phyloP scores from a whole-genome alignment of 1,139 yeast species.

The Pichia sp. region DNA sequence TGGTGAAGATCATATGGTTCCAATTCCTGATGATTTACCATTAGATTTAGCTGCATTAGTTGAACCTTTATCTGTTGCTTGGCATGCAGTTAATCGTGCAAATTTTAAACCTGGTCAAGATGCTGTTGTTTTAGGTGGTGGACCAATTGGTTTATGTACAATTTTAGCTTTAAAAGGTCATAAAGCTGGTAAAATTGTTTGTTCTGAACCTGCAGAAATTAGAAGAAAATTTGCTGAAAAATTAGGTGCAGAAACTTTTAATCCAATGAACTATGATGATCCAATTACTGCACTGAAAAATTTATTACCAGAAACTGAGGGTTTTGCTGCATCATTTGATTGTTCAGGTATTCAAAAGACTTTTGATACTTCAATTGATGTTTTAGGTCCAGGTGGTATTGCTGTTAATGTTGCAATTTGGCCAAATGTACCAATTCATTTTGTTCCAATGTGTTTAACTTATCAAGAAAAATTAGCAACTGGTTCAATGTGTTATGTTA shows the following conservation, averaged over 20 bases:
- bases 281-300: constrained; percentile 34
- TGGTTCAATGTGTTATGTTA: constrained; percentile 39
- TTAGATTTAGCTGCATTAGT: constrained; percentile 49
- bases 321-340: constrained; percentile 54
- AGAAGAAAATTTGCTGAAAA: constrained; percentile 48
- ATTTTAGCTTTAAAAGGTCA: constrained; percentile 52
- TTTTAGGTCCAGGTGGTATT: constrained; percentile 51
- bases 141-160: constrained; percentile 57
- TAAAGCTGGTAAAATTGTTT: constrained; percentile 46
- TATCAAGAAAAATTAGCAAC: constrained; percentile 36
- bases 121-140: constrained; percentile 53
- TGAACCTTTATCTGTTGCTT: constrained; percentile 52
- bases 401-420: constrained; percentile 63
- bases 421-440: constrained; percentile 36
- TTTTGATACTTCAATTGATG: constrained; percentile 44
- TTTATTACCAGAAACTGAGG: constrained; percentile 43
- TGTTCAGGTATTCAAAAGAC: constrained; percentile 58
- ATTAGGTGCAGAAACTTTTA: constrained; percentile 44
- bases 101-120: constrained; percentile 41
- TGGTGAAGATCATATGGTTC: constrained; percentile 41
- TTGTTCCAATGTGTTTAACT: constrained; percentile 37
- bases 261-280: constrained; percentile 38
- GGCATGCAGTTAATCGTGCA: constrained; percentile 50
- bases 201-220: constrained; percentile 53
- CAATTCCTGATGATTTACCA: constrained; percentile 43